Evolutionary conservation across 441 rosid genomes (phyloP).

Genomic region (Arabidopsis lyrata): DNA sequence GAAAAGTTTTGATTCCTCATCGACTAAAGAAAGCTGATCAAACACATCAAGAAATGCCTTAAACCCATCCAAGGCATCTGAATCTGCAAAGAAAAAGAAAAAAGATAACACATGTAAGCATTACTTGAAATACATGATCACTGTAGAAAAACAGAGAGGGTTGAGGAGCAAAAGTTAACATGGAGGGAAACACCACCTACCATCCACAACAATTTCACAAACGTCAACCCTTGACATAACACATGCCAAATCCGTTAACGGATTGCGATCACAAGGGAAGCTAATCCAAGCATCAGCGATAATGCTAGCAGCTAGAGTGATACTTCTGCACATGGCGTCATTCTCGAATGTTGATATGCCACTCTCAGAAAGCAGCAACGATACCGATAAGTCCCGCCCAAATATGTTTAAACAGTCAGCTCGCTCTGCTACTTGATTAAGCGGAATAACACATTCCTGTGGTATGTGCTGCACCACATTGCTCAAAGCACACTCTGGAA

Average conservation of each 20-base stretch:
- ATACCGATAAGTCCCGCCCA: slow-evolving; percentile 70
- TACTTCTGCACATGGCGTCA: slow-evolving; percentile 44
- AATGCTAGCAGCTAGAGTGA: slow-evolving; percentile 58
- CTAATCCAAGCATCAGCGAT: slow-evolving; percentile 85
- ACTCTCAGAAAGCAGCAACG: slow-evolving; percentile 55
- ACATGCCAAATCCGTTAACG: slow-evolving; percentile 54
- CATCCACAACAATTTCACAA: slow-evolving; percentile 75
- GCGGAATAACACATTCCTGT: slow-evolving; percentile 61
- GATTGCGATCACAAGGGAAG: slow-evolving; percentile 64
- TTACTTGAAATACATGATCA: slow-evolving; percentile 26
- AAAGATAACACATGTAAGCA: slow-evolving; percentile 30
- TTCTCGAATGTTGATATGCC: slow-evolving; percentile 51
- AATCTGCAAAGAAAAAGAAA: slow-evolving; percentile 55
- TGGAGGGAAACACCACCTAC: slow-evolving; percentile 54
- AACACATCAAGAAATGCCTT: slow-evolving; percentile 66
- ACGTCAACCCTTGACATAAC: slow-evolving; percentile 70
- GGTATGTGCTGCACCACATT: slow-evolving; percentile 63
- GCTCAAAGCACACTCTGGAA: slow-evolving; percentile 51
- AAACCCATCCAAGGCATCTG: slow-evolving; percentile 61
- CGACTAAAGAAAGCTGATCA: slow-evolving; percentile 66
- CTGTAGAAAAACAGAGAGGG: slow-evolving; percentile 25
- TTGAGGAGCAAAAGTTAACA: slow-evolving; percentile 20
- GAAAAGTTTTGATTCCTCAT: slow-evolving; percentile 63
- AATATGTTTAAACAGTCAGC: slow-evolving; percentile 71
- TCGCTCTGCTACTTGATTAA: slow-evolving; percentile 54